Conservation (phyloP, 176 grass and related monocot genomes). For the Lolium rigidum region DNA sequence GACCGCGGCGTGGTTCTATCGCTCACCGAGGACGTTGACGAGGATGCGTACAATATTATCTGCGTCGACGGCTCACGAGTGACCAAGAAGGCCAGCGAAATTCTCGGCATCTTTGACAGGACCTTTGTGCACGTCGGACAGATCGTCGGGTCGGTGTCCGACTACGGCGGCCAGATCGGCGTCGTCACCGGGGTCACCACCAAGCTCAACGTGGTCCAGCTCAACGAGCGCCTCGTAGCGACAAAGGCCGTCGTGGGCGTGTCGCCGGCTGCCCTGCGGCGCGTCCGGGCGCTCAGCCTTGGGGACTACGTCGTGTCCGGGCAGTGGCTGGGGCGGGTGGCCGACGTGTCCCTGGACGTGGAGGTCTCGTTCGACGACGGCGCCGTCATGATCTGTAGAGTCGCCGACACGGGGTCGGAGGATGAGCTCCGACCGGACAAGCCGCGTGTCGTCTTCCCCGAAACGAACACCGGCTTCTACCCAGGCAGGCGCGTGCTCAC, state of each 20-base stretch:
- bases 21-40: background rate
- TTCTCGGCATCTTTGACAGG: background rate
- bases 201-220: no score
- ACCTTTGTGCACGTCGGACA: no score
- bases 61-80: background rate
- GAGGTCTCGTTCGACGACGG: slow-evolving; percentile 37
- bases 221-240: no score
- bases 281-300: background rate
- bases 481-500: background rate
- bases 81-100: background rate
- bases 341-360: background rate
- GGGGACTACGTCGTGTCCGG: slow-evolving; percentile 25
- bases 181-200: no score
- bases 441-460: background rate
- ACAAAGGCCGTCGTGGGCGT: background rate
- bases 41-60: background rate
- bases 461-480: background rate
- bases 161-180: no score
- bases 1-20: background rate
- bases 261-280: background rate
- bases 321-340: slow-evolving; percentile 16
- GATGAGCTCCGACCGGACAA: background rate
- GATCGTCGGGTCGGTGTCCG: no score
- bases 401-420: background rate
- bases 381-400: background rate